Percentiles rank a stretch among this genome's conserved stretches.
Evolutionary conservation across 257 asterid species (phyloP).

Genomic region (Handroanthus guayacan): DNA sequence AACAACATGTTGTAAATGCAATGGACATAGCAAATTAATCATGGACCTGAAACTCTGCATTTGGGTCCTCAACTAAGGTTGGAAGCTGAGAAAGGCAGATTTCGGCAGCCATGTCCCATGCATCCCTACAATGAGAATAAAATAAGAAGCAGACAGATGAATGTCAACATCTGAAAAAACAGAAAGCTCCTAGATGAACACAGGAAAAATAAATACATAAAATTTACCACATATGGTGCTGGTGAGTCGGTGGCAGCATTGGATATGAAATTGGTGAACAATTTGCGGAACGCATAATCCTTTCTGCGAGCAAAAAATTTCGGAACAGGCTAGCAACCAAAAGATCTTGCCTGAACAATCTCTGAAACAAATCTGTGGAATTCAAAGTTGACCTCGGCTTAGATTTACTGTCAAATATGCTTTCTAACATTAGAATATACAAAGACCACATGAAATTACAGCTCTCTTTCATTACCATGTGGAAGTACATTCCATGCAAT

Average conservation of each 20-base stretch:
- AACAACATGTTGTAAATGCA: slow-evolving; percentile 28
- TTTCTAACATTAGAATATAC: slow-evolving; percentile 5
- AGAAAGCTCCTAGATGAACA: slow-evolving; percentile 2
- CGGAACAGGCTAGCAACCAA: slow-evolving; percentile 97
- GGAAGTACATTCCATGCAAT: slow-evolving; percentile 99
- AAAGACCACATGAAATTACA: slow-evolving; percentile 24
- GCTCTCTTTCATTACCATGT: slow-evolving; percentile 69
- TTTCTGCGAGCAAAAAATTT: slow-evolving; percentile 94
- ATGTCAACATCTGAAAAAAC: slow-evolving; percentile 27
- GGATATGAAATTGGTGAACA: slow-evolving; percentile 97
- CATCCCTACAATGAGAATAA: slow-evolving; percentile 73
- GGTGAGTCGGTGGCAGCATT: slow-evolving; percentile 94
- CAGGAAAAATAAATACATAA: slow-evolving; percentile 20
- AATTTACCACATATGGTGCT: slow-evolving; percentile 98
- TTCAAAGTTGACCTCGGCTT: slow-evolving; percentile 36
- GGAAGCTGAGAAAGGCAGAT: slow-evolving; percentile 99
- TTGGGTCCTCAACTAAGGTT: slow-evolving; percentile 84
- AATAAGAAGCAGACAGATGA: slow-evolving; percentile 31
- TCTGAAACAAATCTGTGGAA: slow-evolving; percentile 86
- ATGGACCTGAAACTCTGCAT: slow-evolving; percentile 91
- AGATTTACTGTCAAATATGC: slow-evolving; percentile 24
- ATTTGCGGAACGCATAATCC: slow-evolving; percentile 99
- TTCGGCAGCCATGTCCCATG: slow-evolving; percentile 99
- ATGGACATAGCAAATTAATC: neutral
- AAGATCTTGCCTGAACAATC: slow-evolving; percentile 97